Base-by-base conservation (phyloP, 441 rosid genomes). In the Syzygium malaccense region DNA sequence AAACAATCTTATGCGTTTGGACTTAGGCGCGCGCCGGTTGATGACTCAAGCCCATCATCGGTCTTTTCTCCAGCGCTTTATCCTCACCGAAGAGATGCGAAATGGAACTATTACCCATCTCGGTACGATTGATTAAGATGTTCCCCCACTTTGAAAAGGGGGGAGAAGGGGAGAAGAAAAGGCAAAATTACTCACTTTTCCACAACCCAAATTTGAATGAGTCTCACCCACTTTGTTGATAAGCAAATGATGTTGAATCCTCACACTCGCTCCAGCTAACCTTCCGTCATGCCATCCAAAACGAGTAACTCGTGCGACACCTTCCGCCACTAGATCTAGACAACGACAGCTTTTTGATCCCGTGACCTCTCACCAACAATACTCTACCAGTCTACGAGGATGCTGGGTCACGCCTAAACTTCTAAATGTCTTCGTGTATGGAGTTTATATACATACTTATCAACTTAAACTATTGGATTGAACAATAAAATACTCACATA, bases 401-500 rank as follows among this genome's bases (percentile, higher is more conserved):
- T 64, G 3, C 18, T 6, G 1, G 12, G 23, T 15, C 75, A 64
- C 8, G 3, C 68, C 0, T 18, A 1, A 62, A 62, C 68, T n/a
- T n/a, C 33, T 62, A 19, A 14, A 14, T n/a, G 7, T n/a, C 5
- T n/a, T 8, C 19, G 14, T 12, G 19, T 28, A 4, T 18, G 4
- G 30, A 62, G 9, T n/a, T 2, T n/a, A 0, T n/a, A 62, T 60
- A 28, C 18, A 8, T 13, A 26, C 12, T 28, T 28, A 12, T 28
- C 8, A 28, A 28, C 28, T 26, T 13, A 13, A 13, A 0, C 12
- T 0, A 11, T 49, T 28, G 28, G 13, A 14, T 26, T 60, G 66
- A 15, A 60, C 66, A 0, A 58, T 58, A 0, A n/a, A n/a, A 14
- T 26, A 28, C n/a, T 25, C 14, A 25, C 0, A 0, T 0, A 25